phyloP scores from a whole-genome alignment of 2,329 filamentous ascomycete species.

The Rutstroemia sp. region DNA sequence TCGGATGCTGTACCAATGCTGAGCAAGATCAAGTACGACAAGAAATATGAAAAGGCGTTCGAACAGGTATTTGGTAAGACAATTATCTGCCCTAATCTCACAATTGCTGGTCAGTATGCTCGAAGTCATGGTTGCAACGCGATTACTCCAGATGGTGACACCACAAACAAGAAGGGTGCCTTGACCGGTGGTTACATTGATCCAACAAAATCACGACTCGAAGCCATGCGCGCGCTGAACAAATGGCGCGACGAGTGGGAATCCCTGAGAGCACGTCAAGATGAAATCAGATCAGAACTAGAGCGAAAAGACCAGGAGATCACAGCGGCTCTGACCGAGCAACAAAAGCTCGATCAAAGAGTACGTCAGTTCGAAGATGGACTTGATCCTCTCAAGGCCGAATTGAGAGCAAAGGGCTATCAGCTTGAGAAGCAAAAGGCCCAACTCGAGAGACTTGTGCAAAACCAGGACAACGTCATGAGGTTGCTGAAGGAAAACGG shows the following conservation, averaged over 20 bases:
- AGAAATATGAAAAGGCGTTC: conserved; percentile 74
- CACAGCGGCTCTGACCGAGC: conserved; percentile 73
- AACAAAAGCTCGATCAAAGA: conserved; percentile 76
- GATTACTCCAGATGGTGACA: conserved; percentile 91
- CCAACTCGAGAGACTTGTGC: conserved; percentile 62
- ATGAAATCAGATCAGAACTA: conserved; percentile 60
- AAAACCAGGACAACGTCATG: conserved; percentile 61
- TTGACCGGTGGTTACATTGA: conserved; percentile 95
- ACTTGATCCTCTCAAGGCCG: conserved; percentile 70
- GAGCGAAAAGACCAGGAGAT: conserved; percentile 82
- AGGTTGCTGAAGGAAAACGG: conserved; percentile 68
- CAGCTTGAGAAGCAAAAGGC: conserved; percentile 67
- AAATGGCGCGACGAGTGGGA: conserved; percentile 73
- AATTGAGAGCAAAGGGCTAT: conserved; percentile 67
- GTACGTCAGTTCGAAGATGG: conserved; percentile 72
- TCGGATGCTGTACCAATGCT: conserved; percentile 83
- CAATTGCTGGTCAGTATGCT: conserved; percentile 83
- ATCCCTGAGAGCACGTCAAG: conserved; percentile 52
- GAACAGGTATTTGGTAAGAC: conserved; percentile 93
- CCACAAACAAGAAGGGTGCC: conserved; percentile 89
- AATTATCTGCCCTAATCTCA: conserved; percentile 85
- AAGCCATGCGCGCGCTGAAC: conserved; percentile 68
- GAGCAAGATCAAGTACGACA: conserved; percentile 74
- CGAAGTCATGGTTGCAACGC: conserved; percentile 86
- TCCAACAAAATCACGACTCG: conserved; percentile 75